Conservation (phyloP, 768 basidiomycete genomes). For the Hortiboletus flavorubellus region DNA sequence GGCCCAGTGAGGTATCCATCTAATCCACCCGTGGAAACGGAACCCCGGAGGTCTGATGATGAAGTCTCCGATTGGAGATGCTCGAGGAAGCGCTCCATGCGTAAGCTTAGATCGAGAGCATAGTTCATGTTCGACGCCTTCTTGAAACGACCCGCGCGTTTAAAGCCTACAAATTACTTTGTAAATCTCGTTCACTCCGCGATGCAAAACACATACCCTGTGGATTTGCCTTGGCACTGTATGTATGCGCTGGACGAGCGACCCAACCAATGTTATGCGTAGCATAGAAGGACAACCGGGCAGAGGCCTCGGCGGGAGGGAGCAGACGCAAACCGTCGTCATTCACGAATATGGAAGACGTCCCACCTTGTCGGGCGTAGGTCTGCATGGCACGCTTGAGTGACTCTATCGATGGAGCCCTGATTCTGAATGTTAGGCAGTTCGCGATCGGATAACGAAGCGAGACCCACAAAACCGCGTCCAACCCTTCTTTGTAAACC, state of each 20-base stretch:
- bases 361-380: slow-evolving; percentile 64
- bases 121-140: slow-evolving; percentile 95
- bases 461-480: slow-evolving; percentile 45
- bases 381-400: slow-evolving; percentile 61
- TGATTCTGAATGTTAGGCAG: slow-evolving; percentile 4
- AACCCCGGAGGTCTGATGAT: slow-evolving; percentile 19
- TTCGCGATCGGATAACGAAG: neutral
- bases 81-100: slow-evolving; percentile 32
- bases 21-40: slow-evolving; percentile 22
- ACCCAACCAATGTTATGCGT: slow-evolving; percentile 59
- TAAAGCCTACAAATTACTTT: slow-evolving; percentile 22
- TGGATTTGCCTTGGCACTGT: slow-evolving; percentile 42
- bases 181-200: slow-evolving; percentile 35
- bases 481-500: slow-evolving; percentile 55
- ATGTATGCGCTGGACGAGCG: slow-evolving; percentile 50
- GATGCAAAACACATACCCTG: slow-evolving; percentile 35
- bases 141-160: slow-evolving; percentile 77
- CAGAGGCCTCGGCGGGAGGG: slow-evolving; percentile 42
- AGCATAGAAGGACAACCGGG: slow-evolving; percentile 51
- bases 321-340: slow-evolving; percentile 61
- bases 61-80: slow-evolving; percentile 26
- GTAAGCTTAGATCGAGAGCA: slow-evolving; percentile 46
- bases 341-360: slow-evolving; percentile 54
- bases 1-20: slow-evolving; percentile 24
- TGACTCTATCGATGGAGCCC: slow-evolving; percentile 49